These are phyloP conservation scores for Yarrowia sp. DNA, from an alignment of 805 yeast species.

Conservation along the genomic window DNA sequence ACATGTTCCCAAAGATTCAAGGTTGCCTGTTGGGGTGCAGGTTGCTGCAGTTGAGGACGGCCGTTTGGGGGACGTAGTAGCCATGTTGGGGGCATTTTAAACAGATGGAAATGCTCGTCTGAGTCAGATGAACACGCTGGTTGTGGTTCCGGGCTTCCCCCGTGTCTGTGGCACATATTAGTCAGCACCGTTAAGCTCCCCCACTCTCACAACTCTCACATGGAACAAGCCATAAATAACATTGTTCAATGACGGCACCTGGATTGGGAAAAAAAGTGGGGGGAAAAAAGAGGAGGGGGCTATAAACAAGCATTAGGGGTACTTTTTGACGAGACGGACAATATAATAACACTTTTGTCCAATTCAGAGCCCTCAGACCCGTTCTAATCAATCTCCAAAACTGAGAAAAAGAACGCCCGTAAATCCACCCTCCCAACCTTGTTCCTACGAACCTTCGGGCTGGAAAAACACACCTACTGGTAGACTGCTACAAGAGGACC, in stretches of 20 bases:
- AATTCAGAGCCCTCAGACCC: too few relatives aligned
- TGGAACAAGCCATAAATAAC: background rate
- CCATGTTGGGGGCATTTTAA: background rate
- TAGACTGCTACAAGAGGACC: background rate
- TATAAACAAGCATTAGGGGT: background rate
- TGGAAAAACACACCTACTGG: background rate
- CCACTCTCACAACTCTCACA: background rate
- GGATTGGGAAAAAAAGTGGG: background rate
- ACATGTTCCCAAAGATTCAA: conserved; percentile 14
- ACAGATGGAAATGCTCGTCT: background rate
- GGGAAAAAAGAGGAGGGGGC: too few relatives aligned
- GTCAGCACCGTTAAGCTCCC: background rate
- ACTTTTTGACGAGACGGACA: background rate
- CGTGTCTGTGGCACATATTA: background rate
- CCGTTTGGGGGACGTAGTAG: background rate
- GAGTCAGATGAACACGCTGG: too few relatives aligned
- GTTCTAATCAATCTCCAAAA: background rate
- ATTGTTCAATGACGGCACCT: background rate
- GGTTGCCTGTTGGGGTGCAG: conserved; percentile 21
- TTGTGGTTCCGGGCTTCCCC: too few relatives aligned
- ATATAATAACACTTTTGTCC: too few relatives aligned
- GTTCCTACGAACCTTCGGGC: background rate
- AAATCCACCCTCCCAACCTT: background rate
- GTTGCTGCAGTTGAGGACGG: conserved; percentile 3
- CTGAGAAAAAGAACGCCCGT: background rate